phyloP scores from a whole-genome alignment of 1,284 basidiomycete genomes.

The Inonotus obliquus region DNA sequence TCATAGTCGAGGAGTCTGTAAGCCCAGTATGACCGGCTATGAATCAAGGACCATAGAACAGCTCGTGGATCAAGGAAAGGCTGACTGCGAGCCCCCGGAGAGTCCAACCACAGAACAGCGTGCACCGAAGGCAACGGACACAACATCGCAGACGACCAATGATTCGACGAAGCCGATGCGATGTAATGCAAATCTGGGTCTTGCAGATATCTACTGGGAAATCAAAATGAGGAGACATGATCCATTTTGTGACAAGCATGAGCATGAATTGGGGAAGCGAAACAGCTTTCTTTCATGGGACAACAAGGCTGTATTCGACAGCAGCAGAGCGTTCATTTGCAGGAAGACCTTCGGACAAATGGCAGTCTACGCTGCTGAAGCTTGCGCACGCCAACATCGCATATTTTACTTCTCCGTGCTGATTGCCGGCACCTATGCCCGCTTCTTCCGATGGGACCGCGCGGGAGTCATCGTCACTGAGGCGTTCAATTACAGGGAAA shows the following conservation, averaged over 20 bases:
- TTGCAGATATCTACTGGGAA: neutral
- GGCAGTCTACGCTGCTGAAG: neutral
- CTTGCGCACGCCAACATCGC: neutral
- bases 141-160: too few species aligned
- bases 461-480: conserved; percentile 1
- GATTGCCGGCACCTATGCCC: neutral
- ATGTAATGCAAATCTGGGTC: neutral
- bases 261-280: neutral
- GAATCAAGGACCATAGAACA: too few species aligned
- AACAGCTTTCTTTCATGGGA: neutral
- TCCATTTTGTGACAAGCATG: neutral
- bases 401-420: neutral
- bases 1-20: neutral
- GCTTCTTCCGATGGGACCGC: conserved; percentile 2
- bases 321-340: neutral
- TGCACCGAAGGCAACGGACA: too few species aligned
- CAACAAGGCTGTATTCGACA: neutral
- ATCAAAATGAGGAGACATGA: neutral
- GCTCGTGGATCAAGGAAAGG: too few species aligned
- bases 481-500: neutral
- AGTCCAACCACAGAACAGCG: too few species aligned
- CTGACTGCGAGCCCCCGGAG: too few species aligned
- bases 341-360: neutral
- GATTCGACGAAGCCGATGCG: neutral
- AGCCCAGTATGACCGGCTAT: neutral